A percentile compares a stretch with the other conserved stretches of the same genome.
Evolutionary conservation across 805 yeast species (phyloP).

Genomic region (Candida yuanshanica): DNA sequence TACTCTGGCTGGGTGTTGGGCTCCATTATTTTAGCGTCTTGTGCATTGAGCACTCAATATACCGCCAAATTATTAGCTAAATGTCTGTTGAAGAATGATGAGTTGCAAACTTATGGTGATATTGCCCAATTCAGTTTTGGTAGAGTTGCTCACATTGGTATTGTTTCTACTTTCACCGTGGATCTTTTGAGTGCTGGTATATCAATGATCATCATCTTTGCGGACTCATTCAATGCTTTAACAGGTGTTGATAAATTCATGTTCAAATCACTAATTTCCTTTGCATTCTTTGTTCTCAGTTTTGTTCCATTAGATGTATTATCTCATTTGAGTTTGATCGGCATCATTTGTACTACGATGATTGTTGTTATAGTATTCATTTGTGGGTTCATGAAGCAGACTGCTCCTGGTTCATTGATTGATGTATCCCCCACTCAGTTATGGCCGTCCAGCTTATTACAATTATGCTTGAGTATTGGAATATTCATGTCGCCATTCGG

Average conservation of each 20-base stretch:
- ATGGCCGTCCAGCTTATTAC: constrained; percentile 32
- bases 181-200: constrained; percentile 60
- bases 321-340: constrained; percentile 49
- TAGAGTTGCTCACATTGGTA: constrained; percentile 32
- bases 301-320: constrained; percentile 52
- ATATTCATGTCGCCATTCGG: constrained; percentile 77
- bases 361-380: constrained; percentile 39
- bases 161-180: constrained; percentile 44
- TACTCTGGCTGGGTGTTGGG: constrained; percentile 66
- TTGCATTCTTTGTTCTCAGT: constrained; percentile 38
- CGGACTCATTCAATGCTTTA: constrained; percentile 53
- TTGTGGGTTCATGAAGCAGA: constrained; percentile 39
- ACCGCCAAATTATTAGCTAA: constrained; percentile 52
- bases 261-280: constrained; percentile 39
- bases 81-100: constrained; percentile 35
- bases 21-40: constrained; percentile 31
- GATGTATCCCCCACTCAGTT: constrained; percentile 38
- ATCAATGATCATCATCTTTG: constrained; percentile 51
- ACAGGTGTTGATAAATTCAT: constrained; percentile 32
- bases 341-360: constrained; percentile 49
- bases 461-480: constrained; percentile 49
- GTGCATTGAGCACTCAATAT: constrained; percentile 45
- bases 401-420: constrained; percentile 51
- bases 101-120: constrained; percentile 51
- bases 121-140: constrained; percentile 51